A percentile compares a stretch with the other conserved stretches of the same genome.
phyloP scores from a whole-genome alignment of 345 rosid genomes.

The Brassica carinata region DNA sequence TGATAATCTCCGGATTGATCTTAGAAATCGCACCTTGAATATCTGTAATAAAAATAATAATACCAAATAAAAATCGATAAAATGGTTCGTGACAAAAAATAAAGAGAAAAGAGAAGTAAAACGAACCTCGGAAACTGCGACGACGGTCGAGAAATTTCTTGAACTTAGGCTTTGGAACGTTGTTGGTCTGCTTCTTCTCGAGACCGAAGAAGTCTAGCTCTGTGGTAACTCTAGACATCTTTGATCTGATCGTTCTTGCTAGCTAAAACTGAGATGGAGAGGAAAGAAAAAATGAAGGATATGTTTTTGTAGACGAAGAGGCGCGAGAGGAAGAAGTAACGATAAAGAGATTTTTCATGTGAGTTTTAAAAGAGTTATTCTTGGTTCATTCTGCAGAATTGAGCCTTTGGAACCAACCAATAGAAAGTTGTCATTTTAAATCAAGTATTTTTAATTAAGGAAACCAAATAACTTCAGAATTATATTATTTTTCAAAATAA shows the following conservation, averaged over 20 bases:
- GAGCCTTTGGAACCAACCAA: no score
- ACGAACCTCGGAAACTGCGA: slow-evolving; percentile 71
- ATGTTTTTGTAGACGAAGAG: not conserved
- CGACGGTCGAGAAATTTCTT: slow-evolving; percentile 57
- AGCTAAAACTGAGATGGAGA: not conserved
- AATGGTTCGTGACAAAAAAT: not conserved
- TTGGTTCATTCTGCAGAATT: no score
- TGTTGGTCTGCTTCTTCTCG: slow-evolving; percentile 45
- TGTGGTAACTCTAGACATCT: slow-evolving; percentile 55
- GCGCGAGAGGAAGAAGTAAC: not conserved
- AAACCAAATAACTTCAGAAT: no score
- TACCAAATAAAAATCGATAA: not conserved
- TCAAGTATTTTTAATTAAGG: no score
- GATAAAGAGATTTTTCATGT: slow-evolving; percentile 15
- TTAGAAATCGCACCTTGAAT: slow-evolving; percentile 83
- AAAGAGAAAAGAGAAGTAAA: not conserved
- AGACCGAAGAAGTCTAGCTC: slow-evolving; percentile 78
- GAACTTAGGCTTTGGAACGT: slow-evolving; percentile 49
- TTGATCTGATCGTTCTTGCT: not conserved
- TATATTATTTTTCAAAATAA: no score
- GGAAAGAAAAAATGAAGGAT: not conserved
- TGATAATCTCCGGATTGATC: slow-evolving; percentile 74
- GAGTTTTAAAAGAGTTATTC: no score
- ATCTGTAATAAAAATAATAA: slow-evolving; percentile 39
- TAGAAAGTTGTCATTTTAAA: no score